A percentile compares a stretch with the other conserved stretches of the same genome.
phyloP scores from a whole-genome alignment of 2,329 filamentous ascomycete species.

The Dactylella cylindrospora region DNA sequence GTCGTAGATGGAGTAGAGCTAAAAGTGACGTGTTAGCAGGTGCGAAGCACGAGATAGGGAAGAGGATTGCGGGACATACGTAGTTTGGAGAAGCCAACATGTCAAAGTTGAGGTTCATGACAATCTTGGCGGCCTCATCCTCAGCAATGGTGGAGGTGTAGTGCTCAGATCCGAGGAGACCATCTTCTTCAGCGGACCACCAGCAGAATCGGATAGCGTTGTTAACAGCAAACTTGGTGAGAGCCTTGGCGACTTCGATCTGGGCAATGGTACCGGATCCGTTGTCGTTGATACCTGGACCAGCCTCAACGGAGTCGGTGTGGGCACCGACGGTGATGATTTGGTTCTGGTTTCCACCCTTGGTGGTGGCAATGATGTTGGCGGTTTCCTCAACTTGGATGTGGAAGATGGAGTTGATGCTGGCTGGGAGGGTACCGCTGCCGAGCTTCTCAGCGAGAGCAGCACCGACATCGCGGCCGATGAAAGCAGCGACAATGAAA shows the following conservation, averaged over 20 bases:
- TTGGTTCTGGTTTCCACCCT: constrained; percentile 62
- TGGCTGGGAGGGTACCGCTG: constrained; percentile 48
- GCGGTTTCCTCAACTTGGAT: constrained; percentile 56
- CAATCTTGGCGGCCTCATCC: constrained; percentile 61
- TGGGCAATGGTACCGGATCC: constrained; percentile 63
- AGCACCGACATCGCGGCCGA: constrained; percentile 44
- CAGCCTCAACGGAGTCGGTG: constrained; percentile 63
- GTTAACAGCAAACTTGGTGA: constrained; percentile 61
- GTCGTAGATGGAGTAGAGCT: constrained; percentile 54
- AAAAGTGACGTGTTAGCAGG: neutral
- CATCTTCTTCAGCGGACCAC: constrained; percentile 62
- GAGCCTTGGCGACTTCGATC: constrained; percentile 62
- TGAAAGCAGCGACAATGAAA: constrained; percentile 33
- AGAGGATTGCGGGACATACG: constrained; percentile 49
- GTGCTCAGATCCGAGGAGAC: constrained; percentile 62
- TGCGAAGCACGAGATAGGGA: neutral
- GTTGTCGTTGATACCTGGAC: constrained; percentile 68
- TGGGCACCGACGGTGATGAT: constrained; percentile 63
- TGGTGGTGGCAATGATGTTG: constrained; percentile 65
- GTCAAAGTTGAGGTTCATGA: constrained; percentile 70
- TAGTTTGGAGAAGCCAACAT: constrained; percentile 70
- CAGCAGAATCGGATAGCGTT: constrained; percentile 66
- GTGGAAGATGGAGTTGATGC: constrained; percentile 54
- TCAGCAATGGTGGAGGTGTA: constrained; percentile 59
- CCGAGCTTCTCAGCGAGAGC: constrained; percentile 38